Percentiles rank a stretch among this genome's conserved stretches.
These are phyloP conservation scores for Saccharomycopsis phalli DNA, from an alignment of 1,139 yeast genomes.

Conservation along the genomic window DNA sequence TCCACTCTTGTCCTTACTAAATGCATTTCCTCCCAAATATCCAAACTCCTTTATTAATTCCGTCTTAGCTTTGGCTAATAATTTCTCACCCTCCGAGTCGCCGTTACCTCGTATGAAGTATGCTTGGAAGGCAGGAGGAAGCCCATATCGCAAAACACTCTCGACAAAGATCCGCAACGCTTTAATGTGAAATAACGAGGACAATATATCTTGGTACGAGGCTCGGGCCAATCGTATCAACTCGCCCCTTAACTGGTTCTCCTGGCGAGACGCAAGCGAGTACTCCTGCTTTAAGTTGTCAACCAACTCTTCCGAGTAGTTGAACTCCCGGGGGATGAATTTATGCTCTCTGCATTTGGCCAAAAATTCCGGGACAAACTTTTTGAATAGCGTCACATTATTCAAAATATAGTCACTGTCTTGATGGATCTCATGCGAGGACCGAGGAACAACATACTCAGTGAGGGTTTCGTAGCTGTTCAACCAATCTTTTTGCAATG, in stretches of 20 bases:
- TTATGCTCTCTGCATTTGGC: constrained; percentile 72
- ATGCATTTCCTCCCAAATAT: constrained; percentile 86
- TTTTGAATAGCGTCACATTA: constrained; percentile 78
- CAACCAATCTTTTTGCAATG: constrained; percentile 49
- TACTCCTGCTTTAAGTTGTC: constrained; percentile 70
- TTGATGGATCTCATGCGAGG: constrained; percentile 58
- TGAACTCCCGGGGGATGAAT: constrained; percentile 91
- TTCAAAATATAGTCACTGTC: constrained; percentile 71
- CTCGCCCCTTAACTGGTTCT: constrained; percentile 67
- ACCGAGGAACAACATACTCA: constrained; percentile 84
- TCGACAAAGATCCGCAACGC: constrained; percentile 52
- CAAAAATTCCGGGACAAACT: constrained; percentile 61
- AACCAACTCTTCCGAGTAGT: constrained; percentile 71
- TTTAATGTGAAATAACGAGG: constrained; percentile 86
- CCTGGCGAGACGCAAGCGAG: constrained; percentile 64
- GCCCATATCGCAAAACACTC: constrained; percentile 83
- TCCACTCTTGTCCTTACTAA: constrained; percentile 53
- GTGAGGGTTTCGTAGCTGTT: constrained; percentile 66
- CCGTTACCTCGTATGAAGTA: constrained; percentile 43
- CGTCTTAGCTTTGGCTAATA: constrained; percentile 50
- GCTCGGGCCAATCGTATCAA: constrained; percentile 75
- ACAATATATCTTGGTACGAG: constrained; percentile 76
- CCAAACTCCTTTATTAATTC: constrained; percentile 70
- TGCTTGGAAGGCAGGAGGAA: constrained; percentile 85
- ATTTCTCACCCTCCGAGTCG: constrained; percentile 31